Evolutionary conservation across 73 alveolate species (phyloP), one percentile per base, ranked within the genome.

Genomic region (Blepharisma japonicum): DNA sequence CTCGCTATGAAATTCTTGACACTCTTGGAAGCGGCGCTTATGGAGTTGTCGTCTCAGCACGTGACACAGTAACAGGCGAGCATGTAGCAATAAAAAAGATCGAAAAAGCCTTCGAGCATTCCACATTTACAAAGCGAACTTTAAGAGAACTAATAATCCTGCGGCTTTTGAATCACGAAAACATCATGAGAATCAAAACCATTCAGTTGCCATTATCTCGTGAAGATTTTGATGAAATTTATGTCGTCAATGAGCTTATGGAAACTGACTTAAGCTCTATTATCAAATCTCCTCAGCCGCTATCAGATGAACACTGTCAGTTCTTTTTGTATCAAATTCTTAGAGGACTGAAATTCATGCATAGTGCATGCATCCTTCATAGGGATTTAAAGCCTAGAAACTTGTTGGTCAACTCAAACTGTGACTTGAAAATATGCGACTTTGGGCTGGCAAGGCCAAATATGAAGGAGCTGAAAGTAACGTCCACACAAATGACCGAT

Each of bases 261-360:
- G 99, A 97, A 78, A 95, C 99, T 9, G 99, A 97, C 83, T 81
- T 97, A 55, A 94, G 95, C 4, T 71, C 91, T 46, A 95, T 97
- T 61, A 85, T 97, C 39, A 94, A 95, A 83, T 92, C 98, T 23
- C 89, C 90, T 45, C 92, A 96, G 84, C 91, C 90, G 77, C 91
- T 96, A 46, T 84, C 97, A 7, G 96, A 91, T 67, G 98, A 95
- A 46, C 99, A 96, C 80, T 91, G 91, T 79, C 94, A 94, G 70
- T 97, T 90, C 88, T 97, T 97, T 86, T 83, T 94, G 56, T 97
- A 94, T 79, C 95, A 96, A 85, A 86, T 95, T 14, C 80, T 90
- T 68, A 79, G 98, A 82, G 98, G 99, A n/a, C 81, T 92, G 51
- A 92, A 94, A 80, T 95, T 89, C 80, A 84, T 95, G 71, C 98